These are phyloP conservation scores for Toxoplasma gondii DNA, from an alignment of 169 alveolate species.

Conservation along the genomic window DNA sequence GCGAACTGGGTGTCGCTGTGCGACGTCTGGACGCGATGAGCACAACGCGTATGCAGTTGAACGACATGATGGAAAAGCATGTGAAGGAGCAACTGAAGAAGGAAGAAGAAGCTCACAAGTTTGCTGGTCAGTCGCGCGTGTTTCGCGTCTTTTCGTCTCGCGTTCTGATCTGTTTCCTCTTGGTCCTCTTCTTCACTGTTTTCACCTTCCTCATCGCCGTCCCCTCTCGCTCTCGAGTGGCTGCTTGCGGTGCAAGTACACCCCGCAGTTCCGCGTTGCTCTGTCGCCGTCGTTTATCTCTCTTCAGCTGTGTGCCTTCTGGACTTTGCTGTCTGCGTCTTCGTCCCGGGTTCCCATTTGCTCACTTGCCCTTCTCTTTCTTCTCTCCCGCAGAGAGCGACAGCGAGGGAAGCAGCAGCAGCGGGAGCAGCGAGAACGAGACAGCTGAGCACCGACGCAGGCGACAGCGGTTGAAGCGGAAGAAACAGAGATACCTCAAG, in stretches of 20 bases:
- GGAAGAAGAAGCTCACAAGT: constrained; percentile 21
- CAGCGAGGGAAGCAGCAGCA: constrained; percentile 43
- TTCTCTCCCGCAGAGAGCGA: not conserved
- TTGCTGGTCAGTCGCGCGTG: not conserved
- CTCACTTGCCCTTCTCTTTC: not conserved
- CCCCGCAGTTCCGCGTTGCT: not conserved
- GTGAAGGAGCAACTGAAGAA: constrained; percentile 15
- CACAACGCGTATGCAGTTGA: constrained; percentile 25
- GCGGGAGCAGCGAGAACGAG: constrained; percentile 72
- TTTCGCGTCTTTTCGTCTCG: not conserved
- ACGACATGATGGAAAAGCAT: constrained; percentile 23
- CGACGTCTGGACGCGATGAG: not conserved
- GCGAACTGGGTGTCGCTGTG: constrained; percentile 2
- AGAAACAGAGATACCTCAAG: constrained; percentile 45
- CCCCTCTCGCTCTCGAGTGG: not conserved
- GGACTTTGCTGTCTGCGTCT: too few relatives aligned
- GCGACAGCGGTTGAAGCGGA: constrained; percentile 10
- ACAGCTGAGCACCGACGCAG: constrained; percentile 68
- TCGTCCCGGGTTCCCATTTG: too few relatives aligned
- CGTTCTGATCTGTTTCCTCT: not conserved
- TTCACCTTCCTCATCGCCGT: not conserved
- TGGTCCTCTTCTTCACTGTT: not conserved
- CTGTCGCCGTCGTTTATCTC: not conserved
- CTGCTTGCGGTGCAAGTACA: not conserved
- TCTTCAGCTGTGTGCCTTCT: too few relatives aligned